phyloP scores from a whole-genome alignment of 2,329 filamentous ascomycete species.

The Fonsecaea multimorphosa region DNA sequence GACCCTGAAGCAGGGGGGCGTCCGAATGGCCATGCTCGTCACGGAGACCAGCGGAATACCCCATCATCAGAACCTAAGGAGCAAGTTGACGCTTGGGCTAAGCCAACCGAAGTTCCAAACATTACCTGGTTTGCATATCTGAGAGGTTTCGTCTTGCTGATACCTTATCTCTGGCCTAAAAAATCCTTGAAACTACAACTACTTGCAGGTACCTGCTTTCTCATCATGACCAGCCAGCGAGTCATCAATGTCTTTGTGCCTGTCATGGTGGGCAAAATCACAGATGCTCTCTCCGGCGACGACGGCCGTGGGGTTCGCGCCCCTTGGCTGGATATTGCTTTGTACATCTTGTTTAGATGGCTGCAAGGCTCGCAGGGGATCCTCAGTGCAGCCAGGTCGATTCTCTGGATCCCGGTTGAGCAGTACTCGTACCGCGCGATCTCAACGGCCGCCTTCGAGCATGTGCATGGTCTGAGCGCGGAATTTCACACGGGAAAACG shows the following conservation, averaged over 20 bases:
- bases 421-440: constrained; percentile 96
- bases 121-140: constrained; percentile 97
- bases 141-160: constrained; percentile 88
- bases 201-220: constrained; percentile 80
- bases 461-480: constrained; percentile 91
- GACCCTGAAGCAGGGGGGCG: constrained; percentile 48
- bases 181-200: constrained; percentile 77
- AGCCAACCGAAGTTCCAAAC: constrained; percentile 81
- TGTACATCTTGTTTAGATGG: constrained; percentile 79
- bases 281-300: constrained; percentile 71
- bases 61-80: constrained; percentile 41
- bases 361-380: constrained; percentile 89
- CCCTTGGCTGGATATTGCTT: constrained; percentile 74
- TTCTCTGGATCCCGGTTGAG: constrained; percentile 94
- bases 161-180: constrained; percentile 94
- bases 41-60: constrained; percentile 48
- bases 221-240: constrained; percentile 79
- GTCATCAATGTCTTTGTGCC: constrained; percentile 87
- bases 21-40: constrained; percentile 54
- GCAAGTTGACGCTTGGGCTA: constrained; percentile 70
- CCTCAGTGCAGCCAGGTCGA: constrained; percentile 78
- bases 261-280: constrained; percentile 77
- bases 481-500: constrained; percentile 97
- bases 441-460: constrained; percentile 94
- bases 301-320: constrained; percentile 60